phyloP scores from a whole-genome alignment of 1,284 basidiomycete genomes.

The Tylopilus microsporus region DNA sequence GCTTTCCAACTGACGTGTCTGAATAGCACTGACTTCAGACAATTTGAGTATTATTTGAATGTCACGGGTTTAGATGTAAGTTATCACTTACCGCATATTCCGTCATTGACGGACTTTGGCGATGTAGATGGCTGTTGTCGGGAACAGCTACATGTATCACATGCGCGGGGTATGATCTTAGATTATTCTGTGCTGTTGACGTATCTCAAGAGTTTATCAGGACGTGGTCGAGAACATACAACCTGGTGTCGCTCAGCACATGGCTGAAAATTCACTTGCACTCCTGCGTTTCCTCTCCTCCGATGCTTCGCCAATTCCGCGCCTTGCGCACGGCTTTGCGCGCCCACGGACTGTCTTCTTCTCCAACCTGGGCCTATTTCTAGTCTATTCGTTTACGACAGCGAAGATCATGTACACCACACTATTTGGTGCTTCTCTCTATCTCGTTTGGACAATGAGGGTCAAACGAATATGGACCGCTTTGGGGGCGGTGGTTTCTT shows the following conservation, averaged over 20 bases:
- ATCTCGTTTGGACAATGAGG: slow-evolving; percentile 38
- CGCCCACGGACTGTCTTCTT: slow-evolving; percentile 74
- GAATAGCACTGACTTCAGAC: slow-evolving; percentile 83
- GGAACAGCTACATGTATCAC: slow-evolving; percentile 91
- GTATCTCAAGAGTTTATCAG: slow-evolving; percentile 27
- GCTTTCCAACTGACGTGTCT: not conserved
- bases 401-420: slow-evolving; percentile 69
- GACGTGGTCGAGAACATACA: slow-evolving; percentile 81
- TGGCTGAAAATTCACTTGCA: slow-evolving; percentile 87
- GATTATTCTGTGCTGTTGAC: slow-evolving; percentile 4
- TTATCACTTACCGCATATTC: not conserved
- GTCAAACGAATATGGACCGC: slow-evolving; percentile 33
- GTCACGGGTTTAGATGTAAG: slow-evolving; percentile 80
- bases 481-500: slow-evolving; percentile 41
- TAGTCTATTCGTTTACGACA: slow-evolving; percentile 69
- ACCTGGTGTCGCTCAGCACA: slow-evolving; percentile 81
- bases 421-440: slow-evolving; percentile 45
- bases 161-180: slow-evolving; percentile 60
- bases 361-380: slow-evolving; percentile 63
- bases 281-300: slow-evolving; percentile 79
- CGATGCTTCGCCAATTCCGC: slow-evolving; percentile 57
- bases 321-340: slow-evolving; percentile 51
- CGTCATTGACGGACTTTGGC: slow-evolving; percentile 1
- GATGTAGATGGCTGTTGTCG: slow-evolving; percentile 84
- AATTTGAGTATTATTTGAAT: slow-evolving; percentile 89